Evolutionary conservation across 1,284 basidiomycete species (phyloP).

Genomic region (Ganoderma multipileum): DNA sequence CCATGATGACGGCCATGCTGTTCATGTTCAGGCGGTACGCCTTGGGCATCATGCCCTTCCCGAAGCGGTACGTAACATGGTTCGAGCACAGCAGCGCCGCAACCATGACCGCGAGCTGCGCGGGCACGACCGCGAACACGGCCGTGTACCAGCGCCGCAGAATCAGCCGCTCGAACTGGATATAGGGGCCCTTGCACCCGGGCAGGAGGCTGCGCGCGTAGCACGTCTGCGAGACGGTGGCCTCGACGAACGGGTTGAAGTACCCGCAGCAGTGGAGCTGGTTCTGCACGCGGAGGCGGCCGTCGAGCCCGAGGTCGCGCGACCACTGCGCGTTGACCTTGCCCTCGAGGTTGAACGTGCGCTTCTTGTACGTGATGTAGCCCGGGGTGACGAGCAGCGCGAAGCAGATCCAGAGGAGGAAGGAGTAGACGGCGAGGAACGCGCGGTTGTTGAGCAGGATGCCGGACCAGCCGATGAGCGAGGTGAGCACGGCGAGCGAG

Average conservation of each 20-base stretch:
- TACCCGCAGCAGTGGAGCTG: slow-evolving; percentile 67
- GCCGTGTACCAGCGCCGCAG: slow-evolving; percentile 62
- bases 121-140: slow-evolving; percentile 60
- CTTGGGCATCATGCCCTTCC: slow-evolving; percentile 71
- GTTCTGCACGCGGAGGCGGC: slow-evolving; percentile 62
- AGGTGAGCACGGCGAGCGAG: slow-evolving; percentile 55
- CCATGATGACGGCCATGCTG: slow-evolving; percentile 68
- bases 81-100: slow-evolving; percentile 62
- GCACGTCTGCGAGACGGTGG: slow-evolving; percentile 61
- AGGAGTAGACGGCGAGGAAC: slow-evolving; percentile 65
- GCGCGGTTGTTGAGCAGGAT: slow-evolving; percentile 71
- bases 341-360: slow-evolving; percentile 69
- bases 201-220: slow-evolving; percentile 61
- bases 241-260: slow-evolving; percentile 65
- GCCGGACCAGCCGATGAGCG: slow-evolving; percentile 66
- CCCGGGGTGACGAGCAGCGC: slow-evolving; percentile 65
- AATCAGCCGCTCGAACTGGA: slow-evolving; percentile 55
- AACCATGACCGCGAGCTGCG: slow-evolving; percentile 59
- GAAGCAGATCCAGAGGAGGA: slow-evolving; percentile 65
- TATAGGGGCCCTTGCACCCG: slow-evolving; percentile 64
- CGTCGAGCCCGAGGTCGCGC: slow-evolving; percentile 51
- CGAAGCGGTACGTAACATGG: slow-evolving; percentile 71
- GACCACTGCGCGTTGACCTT: slow-evolving; percentile 70
- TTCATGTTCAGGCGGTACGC: slow-evolving; percentile 64
- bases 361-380: slow-evolving; percentile 67